These are phyloP conservation scores for Metahyphopichia silvanorum DNA, from an alignment of 805 yeast species.

Conservation along the genomic window DNA sequence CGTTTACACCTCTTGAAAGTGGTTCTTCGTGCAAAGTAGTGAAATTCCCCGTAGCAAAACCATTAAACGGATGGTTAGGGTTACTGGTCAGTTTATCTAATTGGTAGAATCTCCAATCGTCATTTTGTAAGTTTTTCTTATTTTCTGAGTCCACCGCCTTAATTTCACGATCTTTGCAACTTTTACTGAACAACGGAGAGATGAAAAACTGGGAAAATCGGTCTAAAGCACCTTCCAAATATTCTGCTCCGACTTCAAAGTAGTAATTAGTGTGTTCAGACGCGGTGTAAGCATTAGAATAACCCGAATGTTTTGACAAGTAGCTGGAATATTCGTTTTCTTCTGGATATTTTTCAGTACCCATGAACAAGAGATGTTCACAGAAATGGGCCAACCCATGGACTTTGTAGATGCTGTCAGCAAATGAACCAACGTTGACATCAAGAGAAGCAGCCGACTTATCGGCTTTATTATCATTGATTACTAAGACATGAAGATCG, in stretches of 20 bases:
- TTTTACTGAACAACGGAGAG: conserved; percentile 66
- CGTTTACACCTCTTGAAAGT: conserved; percentile 55
- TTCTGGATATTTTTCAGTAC: conserved; percentile 69
- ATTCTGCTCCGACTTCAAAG: conserved; percentile 76
- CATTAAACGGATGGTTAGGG: conserved; percentile 75
- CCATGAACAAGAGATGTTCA: conserved; percentile 69
- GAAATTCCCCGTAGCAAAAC: conserved; percentile 87
- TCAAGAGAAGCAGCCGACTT: conserved; percentile 78
- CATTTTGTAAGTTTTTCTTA: conserved; percentile 89
- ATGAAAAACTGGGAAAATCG: conserved; percentile 92
- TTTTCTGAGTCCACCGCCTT: conserved; percentile 95
- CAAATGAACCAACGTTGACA: conserved; percentile 73
- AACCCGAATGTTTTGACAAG: conserved; percentile 81
- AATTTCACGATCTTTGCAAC: conserved; percentile 88
- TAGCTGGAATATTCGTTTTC: conserved; percentile 74
- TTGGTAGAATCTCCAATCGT: conserved; percentile 85
- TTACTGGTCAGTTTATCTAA: conserved; percentile 73
- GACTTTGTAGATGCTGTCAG: conserved; percentile 55
- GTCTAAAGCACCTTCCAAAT: conserved; percentile 84
- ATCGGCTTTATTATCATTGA: conserved; percentile 68
- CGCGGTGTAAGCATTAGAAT: conserved; percentile 89
- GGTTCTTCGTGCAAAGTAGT: conserved; percentile 73
- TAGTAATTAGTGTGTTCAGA: conserved; percentile 86
- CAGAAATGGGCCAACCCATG: conserved; percentile 80
- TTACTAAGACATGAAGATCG: conserved; percentile 56